Conservation (phyloP, 345 rosid genomes). For the Corchorus olitorius region DNA sequence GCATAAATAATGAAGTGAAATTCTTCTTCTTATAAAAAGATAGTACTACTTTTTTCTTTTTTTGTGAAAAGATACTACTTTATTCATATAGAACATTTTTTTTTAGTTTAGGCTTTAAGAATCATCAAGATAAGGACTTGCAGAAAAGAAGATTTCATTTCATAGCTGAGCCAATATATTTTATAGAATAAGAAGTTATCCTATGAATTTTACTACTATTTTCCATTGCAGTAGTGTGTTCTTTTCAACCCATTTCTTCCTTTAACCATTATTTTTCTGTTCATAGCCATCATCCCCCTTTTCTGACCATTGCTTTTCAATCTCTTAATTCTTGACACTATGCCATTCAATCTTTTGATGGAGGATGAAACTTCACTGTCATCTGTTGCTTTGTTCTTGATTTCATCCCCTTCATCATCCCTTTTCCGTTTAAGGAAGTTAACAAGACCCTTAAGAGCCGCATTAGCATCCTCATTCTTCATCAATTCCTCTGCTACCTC, state of each 20-base stretch:
- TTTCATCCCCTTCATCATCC: slow-evolving; percentile 18
- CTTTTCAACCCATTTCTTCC: slow-evolving; percentile 19
- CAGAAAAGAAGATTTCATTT: background rate
- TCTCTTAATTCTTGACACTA: background rate
- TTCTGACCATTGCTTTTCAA: slow-evolving; percentile 23
- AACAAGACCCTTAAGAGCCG: slow-evolving; percentile 34
- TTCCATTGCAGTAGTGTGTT: background rate
- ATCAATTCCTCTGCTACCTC: slow-evolving; percentile 51
- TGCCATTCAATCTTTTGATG: background rate
- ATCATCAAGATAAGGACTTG: too few species aligned
- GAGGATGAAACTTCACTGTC: background rate
- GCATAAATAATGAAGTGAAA: too few species aligned
- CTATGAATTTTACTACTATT: background rate
- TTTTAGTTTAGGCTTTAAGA: too few species aligned
- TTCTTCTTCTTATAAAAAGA: too few species aligned
- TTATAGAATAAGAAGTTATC: background rate
- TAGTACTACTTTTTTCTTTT: too few species aligned
- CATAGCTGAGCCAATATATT: background rate
- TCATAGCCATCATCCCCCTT: slow-evolving; percentile 9
- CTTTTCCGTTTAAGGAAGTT: slow-evolving; percentile 42
- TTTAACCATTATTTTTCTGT: slow-evolving; percentile 19
- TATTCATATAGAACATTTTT: too few species aligned
- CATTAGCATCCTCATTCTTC: slow-evolving; percentile 42
- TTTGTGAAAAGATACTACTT: too few species aligned
- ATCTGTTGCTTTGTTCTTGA: slow-evolving; percentile 9